Evolutionary conservation across 2,329 filamentous ascomycete species (phyloP).

Genomic region (Epichloe aotearoae): DNA sequence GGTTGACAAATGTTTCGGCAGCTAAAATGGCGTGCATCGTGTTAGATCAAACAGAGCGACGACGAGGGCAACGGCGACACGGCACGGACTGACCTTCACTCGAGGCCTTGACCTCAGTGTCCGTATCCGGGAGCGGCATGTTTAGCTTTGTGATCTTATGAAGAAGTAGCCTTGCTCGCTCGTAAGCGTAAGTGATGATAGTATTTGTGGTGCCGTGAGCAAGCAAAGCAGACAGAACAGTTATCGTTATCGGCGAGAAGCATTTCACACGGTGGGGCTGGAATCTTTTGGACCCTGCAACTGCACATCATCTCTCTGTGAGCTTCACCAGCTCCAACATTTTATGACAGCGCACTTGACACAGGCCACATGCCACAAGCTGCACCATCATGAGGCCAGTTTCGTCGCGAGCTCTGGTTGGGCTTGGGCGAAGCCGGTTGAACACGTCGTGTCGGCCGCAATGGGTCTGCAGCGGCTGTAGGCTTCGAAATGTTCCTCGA

Average conservation of each 20-base stretch:
- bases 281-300: not conserved
- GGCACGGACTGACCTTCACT: constrained; percentile 27
- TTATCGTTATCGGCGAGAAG: not conserved
- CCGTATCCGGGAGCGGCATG: constrained; percentile 26
- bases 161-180: not conserved
- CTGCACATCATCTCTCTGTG: not conserved
- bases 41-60: not conserved
- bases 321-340: not conserved
- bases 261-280: constrained; percentile 1
- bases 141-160: not conserved
- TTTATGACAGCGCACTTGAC: not conserved
- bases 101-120: constrained; percentile 31
- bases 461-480: constrained; percentile 19
- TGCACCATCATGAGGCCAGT: constrained; percentile 16
- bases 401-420: constrained; percentile 14
- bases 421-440: constrained; percentile 11
- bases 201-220: not conserved
- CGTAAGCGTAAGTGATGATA: not conserved
- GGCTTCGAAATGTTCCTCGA: constrained; percentile 9
- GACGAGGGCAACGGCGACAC: not conserved
- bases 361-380: not conserved
- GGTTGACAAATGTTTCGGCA: constrained; percentile 56
- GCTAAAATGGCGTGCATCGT: constrained; percentile 28
- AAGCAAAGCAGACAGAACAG: not conserved
- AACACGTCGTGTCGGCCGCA: constrained; percentile 8